Evolutionary conservation across 1,284 basidiomycete species (phyloP).

Genomic region (Ganoderma boninense): DNA sequence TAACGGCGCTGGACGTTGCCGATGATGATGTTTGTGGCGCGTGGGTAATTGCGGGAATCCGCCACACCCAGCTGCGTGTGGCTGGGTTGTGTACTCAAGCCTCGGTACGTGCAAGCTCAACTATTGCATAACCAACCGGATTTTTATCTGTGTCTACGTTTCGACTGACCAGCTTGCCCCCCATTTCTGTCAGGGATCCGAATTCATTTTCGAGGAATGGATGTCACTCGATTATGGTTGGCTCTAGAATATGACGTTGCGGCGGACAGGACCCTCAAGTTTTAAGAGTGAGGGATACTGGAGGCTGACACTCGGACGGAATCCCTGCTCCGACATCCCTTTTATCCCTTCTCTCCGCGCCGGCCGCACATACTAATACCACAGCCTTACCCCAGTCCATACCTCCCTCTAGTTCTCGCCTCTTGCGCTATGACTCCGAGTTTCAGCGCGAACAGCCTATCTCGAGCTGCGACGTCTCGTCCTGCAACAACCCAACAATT

Average conservation of each 20-base stretch:
- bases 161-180: background rate
- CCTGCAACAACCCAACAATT: background rate
- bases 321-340: background rate
- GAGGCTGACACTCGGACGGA: background rate
- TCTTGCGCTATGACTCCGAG: background rate
- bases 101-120: background rate
- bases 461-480: background rate
- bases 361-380: constrained; percentile 1
- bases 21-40: background rate
- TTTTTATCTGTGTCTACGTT: background rate
- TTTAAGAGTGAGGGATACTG: background rate
- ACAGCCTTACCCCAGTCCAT: background rate
- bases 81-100: background rate
- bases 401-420: background rate
- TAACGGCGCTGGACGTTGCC: background rate
- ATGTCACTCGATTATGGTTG: background rate
- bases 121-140: background rate
- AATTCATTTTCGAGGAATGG: background rate
- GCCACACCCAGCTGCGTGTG: background rate
- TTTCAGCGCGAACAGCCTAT: background rate
- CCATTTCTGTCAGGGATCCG: background rate
- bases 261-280: background rate
- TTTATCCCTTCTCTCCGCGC: background rate
- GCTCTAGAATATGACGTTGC: background rate
- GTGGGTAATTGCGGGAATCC: background rate